Evolutionary conservation across 192 early-diverging fungal species (phyloP), one percentile per base, ranked within the genome.

Genomic region (Fimicolochytrium jonesii): DNA sequence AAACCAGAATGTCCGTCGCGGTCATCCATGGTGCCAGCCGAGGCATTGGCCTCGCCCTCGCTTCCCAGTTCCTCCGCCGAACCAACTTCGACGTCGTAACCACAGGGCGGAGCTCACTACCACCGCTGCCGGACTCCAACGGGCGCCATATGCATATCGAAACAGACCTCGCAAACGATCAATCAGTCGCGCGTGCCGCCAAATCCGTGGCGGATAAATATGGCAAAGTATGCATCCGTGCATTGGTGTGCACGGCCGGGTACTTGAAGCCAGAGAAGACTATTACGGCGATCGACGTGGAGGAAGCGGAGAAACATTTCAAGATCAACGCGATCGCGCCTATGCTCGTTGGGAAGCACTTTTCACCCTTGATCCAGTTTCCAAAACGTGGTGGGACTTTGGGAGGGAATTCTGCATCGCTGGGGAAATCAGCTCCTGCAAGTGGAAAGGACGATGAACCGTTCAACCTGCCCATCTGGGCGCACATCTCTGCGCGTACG

Each of bases 21-120:
- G 36, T 57, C 13, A 9, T 57, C 37, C 18, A 57, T 28, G 69
- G 69, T 6, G 62, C 42, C 11, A 54, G 56, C 15, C 32, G 53
- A 28, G 69, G 69, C 35, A 71, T 71, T 17, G 69, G 69, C 2
- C 22, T 43, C 49, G 54, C 69, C 9, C 51, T 71, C n/a, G 64
- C 52, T 2, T 46, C 28, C 20, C 58, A 53, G 25, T 34, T 61
- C 20, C 48, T 53, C 17, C 6, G 25, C 7, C 20, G 31, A n/a
- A 57, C 69, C 3, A 13, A 13, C 0, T 29, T 49, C 4, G 26
- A 22, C 20, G 52, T 71, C 0, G 29, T 71, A 15, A 66, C 55
- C 3, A 51, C 57, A n/a, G 37, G 43, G 20, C 55, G 69, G 6
- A 47, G 35, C 11, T n/a, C n/a, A n/a, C n/a, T n/a, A n/a, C n/a